Evolutionary conservation across 2,329 filamentous ascomycete genomes (phyloP).

Genomic region (Metarhizium brunneum): DNA sequence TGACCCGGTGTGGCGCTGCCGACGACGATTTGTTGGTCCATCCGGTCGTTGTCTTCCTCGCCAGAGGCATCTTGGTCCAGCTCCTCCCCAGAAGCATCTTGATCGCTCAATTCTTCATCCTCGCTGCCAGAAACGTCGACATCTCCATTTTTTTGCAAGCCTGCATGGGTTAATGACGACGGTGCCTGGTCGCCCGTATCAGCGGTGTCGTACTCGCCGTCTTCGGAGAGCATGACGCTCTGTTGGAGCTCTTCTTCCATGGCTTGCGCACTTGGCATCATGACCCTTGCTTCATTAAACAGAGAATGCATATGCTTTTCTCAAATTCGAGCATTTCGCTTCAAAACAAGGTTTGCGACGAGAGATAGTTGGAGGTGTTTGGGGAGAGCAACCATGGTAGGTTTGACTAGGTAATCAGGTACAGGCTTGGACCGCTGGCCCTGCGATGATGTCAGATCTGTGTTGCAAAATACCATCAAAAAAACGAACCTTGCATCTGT

Average conservation of each 20-base stretch:
- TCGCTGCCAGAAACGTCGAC: constrained; percentile 13
- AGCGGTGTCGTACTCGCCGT: constrained; percentile 31
- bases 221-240: constrained; percentile 42
- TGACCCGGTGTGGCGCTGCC: constrained; percentile 10
- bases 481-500: constrained; percentile 4
- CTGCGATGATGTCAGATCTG: constrained; percentile 5
- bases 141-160: constrained; percentile 12
- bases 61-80: constrained; percentile 33
- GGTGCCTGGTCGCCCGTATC: constrained; percentile 13
- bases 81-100: constrained; percentile 31
- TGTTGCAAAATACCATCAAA: not conserved
- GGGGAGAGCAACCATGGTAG: constrained; percentile 16
- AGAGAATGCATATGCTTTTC: constrained; percentile 7
- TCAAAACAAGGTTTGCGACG: constrained; percentile 12
- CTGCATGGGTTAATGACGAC: not conserved
- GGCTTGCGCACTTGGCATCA: constrained; percentile 42
- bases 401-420: constrained; percentile 4
- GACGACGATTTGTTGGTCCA: constrained; percentile 18
- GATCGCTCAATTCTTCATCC: constrained; percentile 28
- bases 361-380: constrained; percentile 10
- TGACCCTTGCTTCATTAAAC: constrained; percentile 18
- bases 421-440: constrained; percentile 7
- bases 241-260: constrained; percentile 51
- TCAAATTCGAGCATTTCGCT: constrained; percentile 21
- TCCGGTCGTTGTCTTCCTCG: constrained; percentile 28